Base-by-base conservation (phyloP, 192 early-diverging fungal genomes). In the Coemansia sp. region DNA sequence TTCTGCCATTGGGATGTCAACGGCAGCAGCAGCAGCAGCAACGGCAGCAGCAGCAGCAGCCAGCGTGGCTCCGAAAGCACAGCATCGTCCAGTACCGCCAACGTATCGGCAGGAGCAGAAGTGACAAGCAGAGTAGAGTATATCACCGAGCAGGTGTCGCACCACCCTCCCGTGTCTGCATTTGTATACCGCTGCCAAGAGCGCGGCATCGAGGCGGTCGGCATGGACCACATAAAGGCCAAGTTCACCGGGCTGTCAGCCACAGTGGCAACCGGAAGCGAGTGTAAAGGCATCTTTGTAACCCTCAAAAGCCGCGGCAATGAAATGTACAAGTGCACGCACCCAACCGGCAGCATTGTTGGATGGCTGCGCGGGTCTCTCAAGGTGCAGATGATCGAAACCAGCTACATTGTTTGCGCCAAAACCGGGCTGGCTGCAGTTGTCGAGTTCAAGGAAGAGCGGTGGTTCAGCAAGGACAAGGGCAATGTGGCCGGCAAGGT, bases 241-340 rank as follows among this genome's bases (percentile, higher is more conserved):
- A 79, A 80, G 60, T 90, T 90, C 57, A 87, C 89, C 6, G 87
- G 89, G 36, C 84, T 86, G 6, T 82, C 82, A n/a, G 68, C 87
- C 47, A 87, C 86, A 43, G 76, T 90, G 47, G 78, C 82, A 7
- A 69, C 88, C 2, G 88, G 88, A 11, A 76, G 80, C 15, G 75
- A 82, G 41, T 82, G 82, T 75, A 73, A 80, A 23, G 86, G 88
- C 14, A 79, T 88, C 26, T 90, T 81, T 58, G 68, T 90, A 40
- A 84, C 69, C 11, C 53, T 90, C 3, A 62, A 58, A 20, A 57
- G 80, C 26, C 79, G 82, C 9, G 71, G 73, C 60, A 68, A 83
- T 65, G 89, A 90, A 54, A 80, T 71, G 66, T 90, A 90, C 68
- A 54, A 72, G 46, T 53, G 79, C 56, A 83, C 82, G 18, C 85